A percentile compares a stretch with the other conserved stretches of the same genome.
phyloP scores from a whole-genome alignment of 2,329 filamentous ascomycete species.

The Exutisphaerella laricina region DNA sequence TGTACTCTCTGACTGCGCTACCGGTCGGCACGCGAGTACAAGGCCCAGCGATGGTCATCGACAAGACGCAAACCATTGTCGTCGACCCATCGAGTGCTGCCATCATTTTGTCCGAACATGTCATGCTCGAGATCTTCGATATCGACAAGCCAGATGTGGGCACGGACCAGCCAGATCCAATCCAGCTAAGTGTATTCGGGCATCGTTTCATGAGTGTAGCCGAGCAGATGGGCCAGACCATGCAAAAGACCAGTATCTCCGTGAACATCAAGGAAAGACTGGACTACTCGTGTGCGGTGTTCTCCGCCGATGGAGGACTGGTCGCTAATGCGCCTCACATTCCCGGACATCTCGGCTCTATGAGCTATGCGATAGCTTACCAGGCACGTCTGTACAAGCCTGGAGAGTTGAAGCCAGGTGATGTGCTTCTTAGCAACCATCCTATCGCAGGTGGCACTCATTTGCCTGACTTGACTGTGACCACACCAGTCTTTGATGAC shows the following conservation, averaged over 20 bases:
- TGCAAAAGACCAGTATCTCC: conserved; percentile 52
- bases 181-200: conserved; percentile 51
- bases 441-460: conserved; percentile 39
- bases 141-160: conserved; percentile 40
- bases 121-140: conserved; percentile 45
- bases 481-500: conserved; percentile 37
- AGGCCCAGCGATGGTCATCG: conserved; percentile 33
- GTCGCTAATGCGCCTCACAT: conserved; percentile 42
- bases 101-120: conserved; percentile 34
- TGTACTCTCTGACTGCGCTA: conserved; percentile 26
- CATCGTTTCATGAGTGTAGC: conserved; percentile 57
- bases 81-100: conserved; percentile 37
- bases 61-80: conserved; percentile 46
- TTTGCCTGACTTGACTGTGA: conserved; percentile 41
- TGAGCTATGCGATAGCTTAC: conserved; percentile 39
- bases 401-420: conserved; percentile 35
- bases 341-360: conserved; percentile 41
- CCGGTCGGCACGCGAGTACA: conserved; percentile 20
- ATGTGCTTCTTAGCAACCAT: conserved; percentile 40
- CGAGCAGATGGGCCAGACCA: conserved; percentile 54
- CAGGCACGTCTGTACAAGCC: conserved; percentile 48
- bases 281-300: conserved; percentile 43
- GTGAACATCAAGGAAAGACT: conserved; percentile 44
- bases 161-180: conserved; percentile 53
- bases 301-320: conserved; percentile 38